phyloP scores from a whole-genome alignment of 495 filamentous ascomycete genomes.

The Aspergillus haitiensis region DNA sequence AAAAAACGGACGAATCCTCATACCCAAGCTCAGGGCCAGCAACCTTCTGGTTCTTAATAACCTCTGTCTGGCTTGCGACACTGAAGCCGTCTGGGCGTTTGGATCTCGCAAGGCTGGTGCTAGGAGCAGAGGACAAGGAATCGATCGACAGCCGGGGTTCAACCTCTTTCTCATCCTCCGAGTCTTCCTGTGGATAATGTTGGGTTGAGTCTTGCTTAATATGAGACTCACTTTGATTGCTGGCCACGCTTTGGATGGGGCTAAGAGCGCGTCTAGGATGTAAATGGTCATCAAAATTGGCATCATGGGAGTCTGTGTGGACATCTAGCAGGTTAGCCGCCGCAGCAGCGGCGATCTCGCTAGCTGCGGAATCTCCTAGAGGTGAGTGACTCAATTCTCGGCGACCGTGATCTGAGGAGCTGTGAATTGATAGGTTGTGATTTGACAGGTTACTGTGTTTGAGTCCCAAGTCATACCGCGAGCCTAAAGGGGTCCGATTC shows the following conservation, averaged over 20 bases:
- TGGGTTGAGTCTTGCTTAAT: constrained; percentile 18
- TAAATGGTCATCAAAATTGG: constrained; percentile 52
- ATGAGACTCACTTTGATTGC: constrained; percentile 55
- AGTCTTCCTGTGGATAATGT: constrained; percentile 21
- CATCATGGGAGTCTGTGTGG: constrained; percentile 39
- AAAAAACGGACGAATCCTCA: constrained; percentile 35
- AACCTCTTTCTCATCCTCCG: constrained; percentile 31
- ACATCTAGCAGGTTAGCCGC: constrained; percentile 46
- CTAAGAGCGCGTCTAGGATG: constrained; percentile 66
- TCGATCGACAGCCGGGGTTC: constrained; percentile 51
- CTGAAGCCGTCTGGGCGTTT: constrained; percentile 54
- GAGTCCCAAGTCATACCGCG: constrained; percentile 51
- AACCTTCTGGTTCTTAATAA: constrained; percentile 41
- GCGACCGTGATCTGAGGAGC: constrained; percentile 52
- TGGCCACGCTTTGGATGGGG: constrained; percentile 86
- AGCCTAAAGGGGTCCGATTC: constrained; percentile 49
- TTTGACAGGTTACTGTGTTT: constrained; percentile 61
- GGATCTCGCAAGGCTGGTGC: constrained; percentile 53
- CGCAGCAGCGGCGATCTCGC: constrained; percentile 48
- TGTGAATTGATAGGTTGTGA: constrained; percentile 53
- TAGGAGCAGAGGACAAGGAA: constrained; percentile 55
- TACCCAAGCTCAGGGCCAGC: constrained; percentile 41
- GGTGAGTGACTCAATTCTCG: constrained; percentile 44
- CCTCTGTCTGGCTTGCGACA: constrained; percentile 47
- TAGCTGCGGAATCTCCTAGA: constrained; percentile 48